Conservation (phyloP, 805 yeast genomes). For the Cyberlindnera maclurae region DNA sequence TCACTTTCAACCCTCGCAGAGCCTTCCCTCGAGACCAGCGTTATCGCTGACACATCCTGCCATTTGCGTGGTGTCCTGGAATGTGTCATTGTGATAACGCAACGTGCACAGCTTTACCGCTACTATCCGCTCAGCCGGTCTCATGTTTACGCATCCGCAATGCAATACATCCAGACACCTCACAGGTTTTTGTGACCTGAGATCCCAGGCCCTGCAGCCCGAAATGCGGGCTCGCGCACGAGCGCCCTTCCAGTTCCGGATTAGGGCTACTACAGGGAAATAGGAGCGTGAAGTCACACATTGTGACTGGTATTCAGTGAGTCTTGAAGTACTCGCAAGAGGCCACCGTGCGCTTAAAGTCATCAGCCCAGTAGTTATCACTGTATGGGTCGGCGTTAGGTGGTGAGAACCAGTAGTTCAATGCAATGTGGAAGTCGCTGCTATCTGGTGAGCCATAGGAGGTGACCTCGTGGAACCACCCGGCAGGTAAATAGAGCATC, state of each 20-base stretch:
- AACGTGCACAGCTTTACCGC: constrained; percentile 4
- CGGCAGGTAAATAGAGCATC: constrained; percentile 64
- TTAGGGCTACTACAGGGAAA: no score
- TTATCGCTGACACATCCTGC: no score
- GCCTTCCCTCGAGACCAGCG: no score
- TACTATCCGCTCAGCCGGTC: no score
- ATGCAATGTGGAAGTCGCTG: constrained; percentile 43
- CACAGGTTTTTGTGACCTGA: neutral
- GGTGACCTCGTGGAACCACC: constrained; percentile 81
- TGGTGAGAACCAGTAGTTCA: constrained; percentile 73
- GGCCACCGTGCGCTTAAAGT: constrained; percentile 37
- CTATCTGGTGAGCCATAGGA: constrained; percentile 39
- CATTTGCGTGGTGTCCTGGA: neutral
- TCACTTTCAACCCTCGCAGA: no score
- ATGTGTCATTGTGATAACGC: constrained; percentile 2
- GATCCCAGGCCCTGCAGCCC: no score
- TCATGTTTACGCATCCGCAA: neutral
- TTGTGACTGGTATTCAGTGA: neutral
- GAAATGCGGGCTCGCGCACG: no score
- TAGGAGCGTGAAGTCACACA: neutral
- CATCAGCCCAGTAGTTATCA: constrained; percentile 49
- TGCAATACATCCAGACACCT: neutral
- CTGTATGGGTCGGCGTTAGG: constrained; percentile 41
- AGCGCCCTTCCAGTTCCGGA: no score
- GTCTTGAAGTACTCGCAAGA: constrained; percentile 22